Evolutionary conservation across 2,329 filamentous ascomycete genomes (phyloP), one percentile per base, ranked within the genome.

Genomic region (Monosporascus sp.): DNA sequence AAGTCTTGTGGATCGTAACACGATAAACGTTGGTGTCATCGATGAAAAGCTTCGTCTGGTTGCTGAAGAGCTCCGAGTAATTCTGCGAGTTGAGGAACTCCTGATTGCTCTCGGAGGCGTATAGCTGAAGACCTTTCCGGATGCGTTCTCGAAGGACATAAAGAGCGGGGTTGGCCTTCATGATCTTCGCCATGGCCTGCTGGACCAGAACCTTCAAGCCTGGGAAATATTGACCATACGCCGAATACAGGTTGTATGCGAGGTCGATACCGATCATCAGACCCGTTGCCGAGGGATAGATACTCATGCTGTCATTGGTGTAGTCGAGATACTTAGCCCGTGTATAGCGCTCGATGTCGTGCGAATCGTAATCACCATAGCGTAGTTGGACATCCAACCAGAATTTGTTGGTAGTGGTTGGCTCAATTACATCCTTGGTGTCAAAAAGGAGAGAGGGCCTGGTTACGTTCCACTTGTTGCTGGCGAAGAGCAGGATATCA

Each of bases 81-180:
- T 99, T 99, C 74, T 99, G 94, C 1, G 93, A 97, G 76, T 99
- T 99, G 61, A 99, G 75, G 79, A 99, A 99, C 74, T 99, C 95
- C 67, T 99, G 94, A 74, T 96, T 97, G 76, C 91, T 97, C 76
- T 99, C 95, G 0, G 93, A 97, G 3, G 94, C 94, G 66, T 99
- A 99, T 16, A 99, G 79, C 74, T 99, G 94, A 55, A 99, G 82
- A 79, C 94, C 94, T 79, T 99, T 99, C 60, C 95, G 85, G 59
- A 99, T 99, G 81, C 94, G 94, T 76, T 99, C 94, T 55, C 94
- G 89, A 55, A 99, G 77, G 50, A 99, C 94, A 69, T 97, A 99
- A 35, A 99, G 75, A 3, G 94, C 94, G 17, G 94, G 94, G 67
- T 99, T 99, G 38, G 94, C 93, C 75, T 99, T 99, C 94, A 99